phyloP scores from a whole-genome alignment of 371 early-diverging fungal genomes.

The Basidiobolus meristosporus region DNA sequence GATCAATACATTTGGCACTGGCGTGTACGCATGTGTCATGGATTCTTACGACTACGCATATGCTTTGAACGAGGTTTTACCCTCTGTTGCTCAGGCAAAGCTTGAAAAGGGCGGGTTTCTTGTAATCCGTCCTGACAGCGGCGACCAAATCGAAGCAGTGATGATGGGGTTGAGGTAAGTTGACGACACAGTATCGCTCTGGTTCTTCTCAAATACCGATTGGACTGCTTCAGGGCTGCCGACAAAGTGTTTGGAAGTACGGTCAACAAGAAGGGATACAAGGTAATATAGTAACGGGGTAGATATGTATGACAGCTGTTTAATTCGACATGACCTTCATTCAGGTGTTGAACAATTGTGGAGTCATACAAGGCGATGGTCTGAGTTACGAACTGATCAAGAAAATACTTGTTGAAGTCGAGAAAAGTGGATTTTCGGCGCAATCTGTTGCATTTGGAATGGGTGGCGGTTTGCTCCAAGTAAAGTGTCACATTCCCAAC shows the following conservation, averaged over 20 bases:
- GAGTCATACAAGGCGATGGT: slow-evolving; percentile 73
- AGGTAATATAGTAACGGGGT: slow-evolving; percentile 11
- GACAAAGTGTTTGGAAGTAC: slow-evolving; percentile 46
- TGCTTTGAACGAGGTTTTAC: slow-evolving; percentile 48
- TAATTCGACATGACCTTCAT: background rate
- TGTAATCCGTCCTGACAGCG: slow-evolving; percentile 67
- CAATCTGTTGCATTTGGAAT: slow-evolving; percentile 63
- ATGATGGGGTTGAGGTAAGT: slow-evolving; percentile 33
- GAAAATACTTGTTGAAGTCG: slow-evolving; percentile 28
- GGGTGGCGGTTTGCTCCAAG: slow-evolving; percentile 53
- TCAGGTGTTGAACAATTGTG: slow-evolving; percentile 17
- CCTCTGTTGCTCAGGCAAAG: slow-evolving; percentile 25
- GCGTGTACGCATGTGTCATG: slow-evolving; percentile 67
- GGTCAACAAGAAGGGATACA: slow-evolving; percentile 52
- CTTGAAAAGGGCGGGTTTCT: slow-evolving; percentile 46
- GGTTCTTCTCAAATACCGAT: background rate
- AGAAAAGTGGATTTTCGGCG: slow-evolving; percentile 32
- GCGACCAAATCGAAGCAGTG: slow-evolving; percentile 54
- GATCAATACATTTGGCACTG: slow-evolving; percentile 41
- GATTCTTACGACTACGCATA: slow-evolving; percentile 45
- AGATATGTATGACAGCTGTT: slow-evolving; percentile 4
- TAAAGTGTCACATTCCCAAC: background rate
- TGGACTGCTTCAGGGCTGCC: slow-evolving; percentile 18
- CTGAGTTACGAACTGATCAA: slow-evolving; percentile 23
- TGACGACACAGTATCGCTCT: too few relatives aligned